phyloP scores from a whole-genome alignment of 2,329 filamentous ascomycete genomes.

The Simplicillium sp. region DNA sequence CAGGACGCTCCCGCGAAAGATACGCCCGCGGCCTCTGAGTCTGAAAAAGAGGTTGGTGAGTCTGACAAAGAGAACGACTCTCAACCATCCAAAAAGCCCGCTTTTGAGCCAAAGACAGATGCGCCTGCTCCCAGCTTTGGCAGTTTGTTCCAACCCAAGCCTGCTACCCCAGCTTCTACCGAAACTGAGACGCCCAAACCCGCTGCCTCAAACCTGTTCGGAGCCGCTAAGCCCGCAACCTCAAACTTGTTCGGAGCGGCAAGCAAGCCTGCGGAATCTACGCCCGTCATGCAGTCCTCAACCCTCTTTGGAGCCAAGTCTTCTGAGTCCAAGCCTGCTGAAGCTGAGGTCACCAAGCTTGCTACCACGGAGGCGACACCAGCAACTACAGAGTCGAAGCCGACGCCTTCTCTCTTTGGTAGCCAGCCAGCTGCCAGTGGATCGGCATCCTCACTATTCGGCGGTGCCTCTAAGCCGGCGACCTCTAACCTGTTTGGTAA shows the following conservation, averaged over 20 bases:
- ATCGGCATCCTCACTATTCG: conserved; percentile 22
- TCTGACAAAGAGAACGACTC: conserved; percentile 36
- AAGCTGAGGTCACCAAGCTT: conserved; percentile 16
- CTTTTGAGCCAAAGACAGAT: conserved; percentile 18
- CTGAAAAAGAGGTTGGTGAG: conserved; percentile 25
- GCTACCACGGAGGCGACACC: conserved; percentile 10
- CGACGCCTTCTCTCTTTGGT: background rate
- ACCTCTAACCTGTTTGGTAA: conserved; percentile 20
- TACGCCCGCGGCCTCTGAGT: conserved; percentile 12
- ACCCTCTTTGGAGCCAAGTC: conserved; percentile 25
- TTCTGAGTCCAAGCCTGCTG: background rate
- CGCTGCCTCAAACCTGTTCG: conserved; percentile 11
- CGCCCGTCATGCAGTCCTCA: conserved; percentile 16
- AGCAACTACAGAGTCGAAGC: conserved; percentile 1
- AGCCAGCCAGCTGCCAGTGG: conserved; percentile 5
- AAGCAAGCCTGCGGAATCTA: conserved; percentile 20
- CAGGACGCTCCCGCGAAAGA: conserved; percentile 14
- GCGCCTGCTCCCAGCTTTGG: conserved; percentile 12
- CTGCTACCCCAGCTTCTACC: conserved; percentile 15
- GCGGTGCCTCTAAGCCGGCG: conserved; percentile 10
- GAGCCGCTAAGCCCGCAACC: conserved; percentile 8
- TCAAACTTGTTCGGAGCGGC: conserved; percentile 28
- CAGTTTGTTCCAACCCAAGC: conserved; percentile 23
- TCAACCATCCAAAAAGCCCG: conserved; percentile 21
- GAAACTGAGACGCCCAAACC: conserved; percentile 14